Percentiles rank a stretch among this genome's conserved stretches.
phyloP scores from a whole-genome alignment of 306 rosid genomes.

The Inga laurina region DNA sequence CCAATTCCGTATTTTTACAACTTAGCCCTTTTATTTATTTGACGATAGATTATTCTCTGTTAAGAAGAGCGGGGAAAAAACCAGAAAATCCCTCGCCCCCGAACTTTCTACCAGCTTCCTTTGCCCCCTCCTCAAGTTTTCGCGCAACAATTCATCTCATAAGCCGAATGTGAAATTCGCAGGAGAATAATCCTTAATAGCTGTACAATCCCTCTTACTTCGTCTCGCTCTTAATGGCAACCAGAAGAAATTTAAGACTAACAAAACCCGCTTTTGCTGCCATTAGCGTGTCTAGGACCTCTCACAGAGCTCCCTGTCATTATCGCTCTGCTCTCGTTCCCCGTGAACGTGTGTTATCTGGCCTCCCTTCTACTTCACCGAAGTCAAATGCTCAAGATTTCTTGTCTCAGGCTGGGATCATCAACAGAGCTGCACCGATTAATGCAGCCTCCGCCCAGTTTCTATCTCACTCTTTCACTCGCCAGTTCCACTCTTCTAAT shows the following conservation, averaged over 20 bases:
- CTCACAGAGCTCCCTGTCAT: conserved; percentile 31
- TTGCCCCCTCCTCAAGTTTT: conserved; percentile 39
- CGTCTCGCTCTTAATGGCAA: conserved; percentile 49
- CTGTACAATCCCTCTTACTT: neutral
- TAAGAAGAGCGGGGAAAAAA: neutral
- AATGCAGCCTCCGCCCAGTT: conserved; percentile 56
- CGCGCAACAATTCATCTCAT: neutral
- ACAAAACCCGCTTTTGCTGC: conserved; percentile 50
- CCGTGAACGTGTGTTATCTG: conserved; percentile 25
- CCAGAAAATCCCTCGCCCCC: neutral
- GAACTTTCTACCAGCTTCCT: conserved; percentile 27
- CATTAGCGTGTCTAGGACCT: conserved; percentile 37
- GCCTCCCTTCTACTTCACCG: conserved; percentile 10
- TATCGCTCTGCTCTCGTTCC: conserved; percentile 18
- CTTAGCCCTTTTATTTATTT: too few species aligned
- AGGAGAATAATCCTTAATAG: neutral
- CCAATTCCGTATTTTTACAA: too few species aligned
- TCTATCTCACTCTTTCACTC: conserved; percentile 52
- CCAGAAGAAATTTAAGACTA: conserved; percentile 61
- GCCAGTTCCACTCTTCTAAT: conserved; percentile 62
- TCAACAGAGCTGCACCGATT: conserved; percentile 17
- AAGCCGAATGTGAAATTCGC: neutral
- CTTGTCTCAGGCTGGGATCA: conserved; percentile 30
- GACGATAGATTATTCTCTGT: too few species aligned
- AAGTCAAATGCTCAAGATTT: conserved; percentile 23